Conservation (phyloP, 192 early-diverging fungal genomes). For the Podila clonocystis region DNA sequence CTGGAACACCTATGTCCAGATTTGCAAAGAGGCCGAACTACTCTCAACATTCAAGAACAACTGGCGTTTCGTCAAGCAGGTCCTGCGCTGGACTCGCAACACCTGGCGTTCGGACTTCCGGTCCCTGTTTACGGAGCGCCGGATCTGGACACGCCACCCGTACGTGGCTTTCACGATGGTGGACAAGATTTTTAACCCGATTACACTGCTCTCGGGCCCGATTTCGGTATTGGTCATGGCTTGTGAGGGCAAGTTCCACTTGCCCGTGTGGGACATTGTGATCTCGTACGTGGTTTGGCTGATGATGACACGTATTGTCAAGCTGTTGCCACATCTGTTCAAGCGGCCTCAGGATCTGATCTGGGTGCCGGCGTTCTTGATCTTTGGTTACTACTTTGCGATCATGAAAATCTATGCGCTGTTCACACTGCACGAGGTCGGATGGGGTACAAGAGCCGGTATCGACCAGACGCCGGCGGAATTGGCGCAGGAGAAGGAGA, state of each 20-base stretch:
- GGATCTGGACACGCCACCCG: constrained; percentile 72
- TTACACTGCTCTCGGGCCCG: constrained; percentile 74
- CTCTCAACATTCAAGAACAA: constrained; percentile 80
- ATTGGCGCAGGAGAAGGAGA: constrained; percentile 54
- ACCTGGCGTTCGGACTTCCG: constrained; percentile 77
- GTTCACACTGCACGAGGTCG: constrained; percentile 75
- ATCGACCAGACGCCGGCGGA: constrained; percentile 54
- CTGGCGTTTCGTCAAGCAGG: constrained; percentile 77
- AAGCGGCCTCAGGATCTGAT: constrained; percentile 72
- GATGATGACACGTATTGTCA: constrained; percentile 70
- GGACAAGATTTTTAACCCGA: constrained; percentile 79
- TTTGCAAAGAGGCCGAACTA: constrained; percentile 73
- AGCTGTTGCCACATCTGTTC: constrained; percentile 73
- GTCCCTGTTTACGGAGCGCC: constrained; percentile 69
- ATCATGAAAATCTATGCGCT: constrained; percentile 76
- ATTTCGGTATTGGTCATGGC: constrained; percentile 66
- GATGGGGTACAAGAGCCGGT: constrained; percentile 75
- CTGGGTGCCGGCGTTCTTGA: constrained; percentile 69
- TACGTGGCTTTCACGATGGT: constrained; percentile 81
- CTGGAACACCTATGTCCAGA: constrained; percentile 77
- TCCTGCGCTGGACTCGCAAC: constrained; percentile 79
- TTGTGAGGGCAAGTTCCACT: constrained; percentile 43
- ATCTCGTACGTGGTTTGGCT: constrained; percentile 72
- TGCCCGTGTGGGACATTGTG: constrained; percentile 70
- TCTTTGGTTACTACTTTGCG: constrained; percentile 79